Evolutionary conservation across 1,284 basidiomycete genomes (phyloP).

Genomic region (Tetrapyrgos nigripes): DNA sequence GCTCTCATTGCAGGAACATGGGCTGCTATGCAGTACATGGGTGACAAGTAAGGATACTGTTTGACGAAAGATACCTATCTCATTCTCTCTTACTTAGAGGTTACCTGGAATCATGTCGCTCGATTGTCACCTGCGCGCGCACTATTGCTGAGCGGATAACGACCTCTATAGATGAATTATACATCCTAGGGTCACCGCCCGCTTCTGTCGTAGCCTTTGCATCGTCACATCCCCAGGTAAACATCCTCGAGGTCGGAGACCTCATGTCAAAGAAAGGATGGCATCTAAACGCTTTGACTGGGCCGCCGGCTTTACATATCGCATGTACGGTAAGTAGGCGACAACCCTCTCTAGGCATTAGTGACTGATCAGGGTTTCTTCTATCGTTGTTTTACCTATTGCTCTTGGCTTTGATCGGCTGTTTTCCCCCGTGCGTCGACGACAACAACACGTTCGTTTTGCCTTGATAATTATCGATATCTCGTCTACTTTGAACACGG

Average conservation of each 20-base stretch:
- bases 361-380: slow-evolving; percentile 5
- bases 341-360: too few species aligned
- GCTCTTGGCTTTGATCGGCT: too few species aligned
- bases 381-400: slow-evolving; percentile 1
- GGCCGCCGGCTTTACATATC: slow-evolving; percentile 89
- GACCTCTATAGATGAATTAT: slow-evolving; percentile 78
- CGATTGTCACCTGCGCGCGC: slow-evolving; percentile 81
- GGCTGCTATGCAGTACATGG: slow-evolving; percentile 95
- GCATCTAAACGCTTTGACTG: slow-evolving; percentile 88
- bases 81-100: slow-evolving; percentile 58
- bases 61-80: neutral
- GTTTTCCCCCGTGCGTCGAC: too few species aligned
- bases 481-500: too few species aligned
- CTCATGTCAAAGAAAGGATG: slow-evolving; percentile 85
- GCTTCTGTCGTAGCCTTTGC: slow-evolving; percentile 93
- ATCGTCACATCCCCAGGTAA: slow-evolving; percentile 63
- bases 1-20: slow-evolving; percentile 94
- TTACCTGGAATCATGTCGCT: slow-evolving; percentile 87
- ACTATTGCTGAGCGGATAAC: slow-evolving; percentile 72
- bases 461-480: too few species aligned
- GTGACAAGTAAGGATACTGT: slow-evolving; percentile 61
- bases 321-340: slow-evolving; percentile 85
- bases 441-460: too few species aligned
- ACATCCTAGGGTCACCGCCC: slow-evolving; percentile 88
- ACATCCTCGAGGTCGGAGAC: slow-evolving; percentile 91